These are phyloP conservation scores for Lomentospora prolificans DNA, from an alignment of 2,329 filamentous ascomycete species.

Conservation along the genomic window DNA sequence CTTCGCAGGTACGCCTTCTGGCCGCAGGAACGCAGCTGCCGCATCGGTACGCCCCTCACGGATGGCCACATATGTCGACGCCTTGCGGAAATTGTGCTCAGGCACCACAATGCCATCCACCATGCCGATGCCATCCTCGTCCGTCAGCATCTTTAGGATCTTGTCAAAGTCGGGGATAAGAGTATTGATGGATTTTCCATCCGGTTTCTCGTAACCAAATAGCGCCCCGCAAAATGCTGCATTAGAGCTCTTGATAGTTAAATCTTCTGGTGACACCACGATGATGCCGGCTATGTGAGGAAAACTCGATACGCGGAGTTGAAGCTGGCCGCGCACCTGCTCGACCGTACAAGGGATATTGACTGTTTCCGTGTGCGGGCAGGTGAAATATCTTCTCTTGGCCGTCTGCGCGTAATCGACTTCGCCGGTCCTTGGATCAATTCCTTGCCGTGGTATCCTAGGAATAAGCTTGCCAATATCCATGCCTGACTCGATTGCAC, in stretches of 20 bases:
- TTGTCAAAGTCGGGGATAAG: constrained; percentile 82
- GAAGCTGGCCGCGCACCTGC: constrained; percentile 56
- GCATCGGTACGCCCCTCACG: constrained; percentile 75
- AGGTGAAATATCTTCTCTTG: constrained; percentile 72
- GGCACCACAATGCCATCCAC: constrained; percentile 94
- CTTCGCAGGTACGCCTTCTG: constrained; percentile 72
- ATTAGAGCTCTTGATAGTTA: constrained; percentile 86
- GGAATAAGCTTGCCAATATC: constrained; percentile 74
- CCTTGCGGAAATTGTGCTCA: constrained; percentile 89
- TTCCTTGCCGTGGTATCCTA: constrained; percentile 66
- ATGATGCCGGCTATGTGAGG: constrained; percentile 97
- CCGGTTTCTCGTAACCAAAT: constrained; percentile 78
- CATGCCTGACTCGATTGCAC: constrained; percentile 55
- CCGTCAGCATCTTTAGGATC: constrained; percentile 68
- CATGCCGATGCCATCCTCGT: constrained; percentile 76
- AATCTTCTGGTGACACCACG: constrained; percentile 68
- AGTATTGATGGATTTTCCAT: constrained; percentile 68
- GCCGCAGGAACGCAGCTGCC: constrained; percentile 67
- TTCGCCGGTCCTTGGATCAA: constrained; percentile 58
- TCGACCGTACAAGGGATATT: constrained; percentile 80
- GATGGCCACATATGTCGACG: constrained; percentile 72
- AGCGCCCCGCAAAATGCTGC: constrained; percentile 87
- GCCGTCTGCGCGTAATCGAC: constrained; percentile 70
- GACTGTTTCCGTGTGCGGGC: constrained; percentile 63
- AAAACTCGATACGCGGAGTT: constrained; percentile 83